A percentile compares a stretch with the other conserved stretches of the same genome.
These are phyloP conservation scores for Pseudogymnoascus sp. DNA, from an alignment of 2,329 filamentous ascomycete genomes.

Conservation along the genomic window DNA sequence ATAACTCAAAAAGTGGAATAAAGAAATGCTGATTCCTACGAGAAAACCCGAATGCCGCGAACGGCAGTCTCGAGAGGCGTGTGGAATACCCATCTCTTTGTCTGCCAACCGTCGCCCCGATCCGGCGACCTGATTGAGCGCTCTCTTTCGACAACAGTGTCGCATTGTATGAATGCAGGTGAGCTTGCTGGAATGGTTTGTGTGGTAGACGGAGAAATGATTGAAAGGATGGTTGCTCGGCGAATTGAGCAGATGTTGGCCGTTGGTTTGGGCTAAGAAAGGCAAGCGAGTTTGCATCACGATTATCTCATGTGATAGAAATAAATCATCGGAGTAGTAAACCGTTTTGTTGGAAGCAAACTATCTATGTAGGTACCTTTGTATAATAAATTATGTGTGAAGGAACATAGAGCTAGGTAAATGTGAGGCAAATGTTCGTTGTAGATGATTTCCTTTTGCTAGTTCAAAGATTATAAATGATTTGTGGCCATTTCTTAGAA, in stretches of 20 bases:
- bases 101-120: background rate
- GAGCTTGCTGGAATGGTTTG: background rate
- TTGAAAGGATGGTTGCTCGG: background rate
- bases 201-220: background rate
- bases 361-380: background rate
- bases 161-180: background rate
- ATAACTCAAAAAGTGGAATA: background rate
- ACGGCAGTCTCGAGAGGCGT: background rate
- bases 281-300: background rate
- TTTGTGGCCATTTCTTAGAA: too few relatives aligned
- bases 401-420: background rate
- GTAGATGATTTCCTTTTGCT: background rate
- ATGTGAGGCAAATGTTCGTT: background rate
- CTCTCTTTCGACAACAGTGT: background rate
- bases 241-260: background rate
- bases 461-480: too few relatives aligned
- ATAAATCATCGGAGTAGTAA: background rate
- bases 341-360: background rate
- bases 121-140: background rate
- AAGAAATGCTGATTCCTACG: background rate
- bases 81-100: background rate
- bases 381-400: background rate
- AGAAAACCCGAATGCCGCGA: background rate
- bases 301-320: background rate
- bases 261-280: background rate